A percentile compares a stretch with the other conserved stretches of the same genome.
These are phyloP conservation scores for Magnolia kwangsiensis DNA, from an alignment of 164 flowering plant species.

Conservation along the genomic window DNA sequence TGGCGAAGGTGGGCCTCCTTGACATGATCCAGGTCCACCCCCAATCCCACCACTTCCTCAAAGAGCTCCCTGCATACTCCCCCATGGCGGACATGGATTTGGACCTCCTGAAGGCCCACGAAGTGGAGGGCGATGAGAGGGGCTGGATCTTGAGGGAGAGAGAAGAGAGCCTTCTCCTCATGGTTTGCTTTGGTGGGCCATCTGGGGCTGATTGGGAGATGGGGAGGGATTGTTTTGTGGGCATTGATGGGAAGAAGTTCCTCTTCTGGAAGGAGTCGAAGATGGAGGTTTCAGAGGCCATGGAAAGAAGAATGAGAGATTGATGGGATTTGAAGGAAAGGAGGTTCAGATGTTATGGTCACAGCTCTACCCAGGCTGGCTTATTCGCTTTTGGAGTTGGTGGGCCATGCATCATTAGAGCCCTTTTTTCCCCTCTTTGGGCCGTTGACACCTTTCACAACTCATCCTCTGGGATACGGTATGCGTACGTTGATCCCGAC, in stretches of 20 bases:
- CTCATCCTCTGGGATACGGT: no score
- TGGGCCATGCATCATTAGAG: constrained; percentile 3
- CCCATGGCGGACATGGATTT: constrained; percentile 61
- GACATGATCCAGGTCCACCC: constrained; percentile 77
- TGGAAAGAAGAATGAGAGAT: not conserved
- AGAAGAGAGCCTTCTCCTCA: constrained; percentile 54
- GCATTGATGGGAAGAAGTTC: constrained; percentile 19
- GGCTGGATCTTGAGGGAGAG: constrained; percentile 45
- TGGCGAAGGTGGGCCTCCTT: constrained; percentile 57
- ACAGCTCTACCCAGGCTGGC: constrained; percentile 32
- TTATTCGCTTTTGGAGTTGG: constrained; percentile 15
- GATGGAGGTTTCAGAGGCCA: constrained; percentile 21
- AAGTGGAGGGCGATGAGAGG: constrained; percentile 30
- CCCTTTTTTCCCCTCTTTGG: not conserved
- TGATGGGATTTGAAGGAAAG: constrained; percentile 3
- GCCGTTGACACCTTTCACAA: no score
- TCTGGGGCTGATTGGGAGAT: constrained; percentile 23
- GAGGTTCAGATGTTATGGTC: constrained; percentile 9
- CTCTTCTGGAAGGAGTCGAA: constrained; percentile 17
- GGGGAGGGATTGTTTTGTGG: constrained; percentile 20
- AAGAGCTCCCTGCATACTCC: constrained; percentile 41
- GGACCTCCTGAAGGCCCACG: constrained; percentile 54
- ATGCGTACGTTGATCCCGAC: not conserved
- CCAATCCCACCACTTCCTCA: constrained; percentile 80
- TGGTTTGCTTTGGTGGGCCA: constrained; percentile 15